These are phyloP conservation scores for Wickerhamiella slavikovae DNA, from an alignment of 805 yeast genomes.

Conservation along the genomic window DNA sequence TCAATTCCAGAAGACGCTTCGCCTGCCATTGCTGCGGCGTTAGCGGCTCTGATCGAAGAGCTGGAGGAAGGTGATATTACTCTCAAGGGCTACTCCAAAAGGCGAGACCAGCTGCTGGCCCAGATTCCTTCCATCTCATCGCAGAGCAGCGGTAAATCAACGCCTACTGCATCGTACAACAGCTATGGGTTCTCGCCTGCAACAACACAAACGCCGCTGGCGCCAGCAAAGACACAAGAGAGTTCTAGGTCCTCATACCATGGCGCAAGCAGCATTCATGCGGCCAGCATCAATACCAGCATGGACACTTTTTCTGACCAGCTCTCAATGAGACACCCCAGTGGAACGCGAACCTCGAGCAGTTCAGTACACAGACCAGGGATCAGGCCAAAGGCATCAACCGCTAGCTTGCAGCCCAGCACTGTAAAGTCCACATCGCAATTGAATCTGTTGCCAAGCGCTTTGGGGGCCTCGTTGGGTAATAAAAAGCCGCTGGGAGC, in stretches of 20 bases:
- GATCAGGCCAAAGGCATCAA: no score
- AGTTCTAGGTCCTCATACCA: no score
- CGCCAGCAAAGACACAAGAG: no score
- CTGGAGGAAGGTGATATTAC: conserved; percentile 46
- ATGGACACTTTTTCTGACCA: conserved; percentile 8
- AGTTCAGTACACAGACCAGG: no score
- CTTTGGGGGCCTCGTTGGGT: neutral
- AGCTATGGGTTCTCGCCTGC: neutral
- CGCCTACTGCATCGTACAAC: no score
- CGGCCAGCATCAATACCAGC: conserved; percentile 8
- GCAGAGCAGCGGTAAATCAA: no score
- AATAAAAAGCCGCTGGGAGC: conserved; percentile 1
- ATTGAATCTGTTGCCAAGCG: no score
- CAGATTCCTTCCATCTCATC: no score
- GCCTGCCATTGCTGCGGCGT: conserved; percentile 10
- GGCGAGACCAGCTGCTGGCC: conserved; percentile 27
- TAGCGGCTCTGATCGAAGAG: conserved; percentile 10
- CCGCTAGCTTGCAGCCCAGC: neutral
- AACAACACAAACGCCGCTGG: neutral
- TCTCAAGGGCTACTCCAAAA: conserved; percentile 48
- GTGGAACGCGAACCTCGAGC: no score
- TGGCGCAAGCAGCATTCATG: conserved; percentile 1
- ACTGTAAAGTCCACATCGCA: neutral
- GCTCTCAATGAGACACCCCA: no score
- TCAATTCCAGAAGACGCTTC: conserved; percentile 15